phyloP scores from a whole-genome alignment of 2,329 filamentous ascomycete species.

The Talaromyces sp. region DNA sequence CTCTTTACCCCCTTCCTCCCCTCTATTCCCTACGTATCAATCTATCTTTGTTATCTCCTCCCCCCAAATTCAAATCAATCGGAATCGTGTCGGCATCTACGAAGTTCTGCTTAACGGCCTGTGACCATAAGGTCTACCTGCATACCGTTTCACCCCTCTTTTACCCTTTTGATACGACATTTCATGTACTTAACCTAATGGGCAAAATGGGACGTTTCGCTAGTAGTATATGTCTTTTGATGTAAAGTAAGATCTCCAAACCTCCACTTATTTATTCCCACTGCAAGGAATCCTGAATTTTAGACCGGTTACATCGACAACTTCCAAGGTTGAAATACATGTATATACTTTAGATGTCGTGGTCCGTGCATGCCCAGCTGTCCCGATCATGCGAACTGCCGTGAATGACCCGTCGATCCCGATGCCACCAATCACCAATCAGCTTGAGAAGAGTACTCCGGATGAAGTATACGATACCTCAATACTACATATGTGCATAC shows the following conservation, averaged over 20 bases:
- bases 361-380: constrained; percentile 7
- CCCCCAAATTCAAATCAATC: constrained; percentile 5
- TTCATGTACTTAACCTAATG: constrained; percentile 36
- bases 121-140: constrained; percentile 6
- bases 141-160: constrained; percentile 7
- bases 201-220: constrained; percentile 33
- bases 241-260: too few species aligned
- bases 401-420: neutral
- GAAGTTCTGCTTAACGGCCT: constrained; percentile 3
- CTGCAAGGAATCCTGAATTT: too few species aligned
- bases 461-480: too few species aligned
- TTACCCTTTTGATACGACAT: constrained; percentile 22
- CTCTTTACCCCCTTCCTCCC: constrained; percentile 1
- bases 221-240: constrained; percentile 1
- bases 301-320: too few species aligned
- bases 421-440: neutral
- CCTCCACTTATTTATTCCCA: too few species aligned
- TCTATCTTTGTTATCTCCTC: constrained; percentile 6
- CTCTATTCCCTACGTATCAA: constrained; percentile 4
- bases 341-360: too few species aligned
- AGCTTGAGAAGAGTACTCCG: too few species aligned
- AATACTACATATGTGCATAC: neutral
- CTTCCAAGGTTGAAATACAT: too few species aligned
- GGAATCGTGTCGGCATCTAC: constrained; percentile 3
- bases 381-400: constrained; percentile 9